Base-by-base conservation (phyloP, 2,329 filamentous ascomycete genomes). In the Aspergillus amoenus region DNA sequence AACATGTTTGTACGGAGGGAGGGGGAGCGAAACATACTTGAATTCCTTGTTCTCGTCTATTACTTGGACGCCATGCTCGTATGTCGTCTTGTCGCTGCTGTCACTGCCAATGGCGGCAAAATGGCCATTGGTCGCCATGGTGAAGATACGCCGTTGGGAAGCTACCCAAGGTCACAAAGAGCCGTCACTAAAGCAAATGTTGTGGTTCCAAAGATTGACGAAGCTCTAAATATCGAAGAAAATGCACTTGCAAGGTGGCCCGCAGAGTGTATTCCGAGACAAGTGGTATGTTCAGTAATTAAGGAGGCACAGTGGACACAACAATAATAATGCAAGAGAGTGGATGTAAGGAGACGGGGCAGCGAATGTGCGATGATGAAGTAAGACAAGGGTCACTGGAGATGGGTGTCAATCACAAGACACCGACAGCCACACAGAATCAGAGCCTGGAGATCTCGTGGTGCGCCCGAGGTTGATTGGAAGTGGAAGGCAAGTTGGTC, bases 41-140 rank as follows among this genome's bases (percentile, higher is more conserved):
- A 97, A 99, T 68, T 91, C 84, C 81, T 97, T 97, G 72, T 95
- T 88, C 78, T 93, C 93, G 73, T 97, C 91, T 71, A 99, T 91
- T 67, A 99, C 92, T 78, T 99, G 94, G 70, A 97, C 90, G 71
- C 94, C 94, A 84, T 96, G 90, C 71, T 92, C 90, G 75, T 93
- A 97, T 39, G 69, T 69, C 32, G 67, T 67, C 58, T 69, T 68
- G 51, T 75, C 69, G 49, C 67, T 70, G 56, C 70, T 67, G 48
- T 71, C 69, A 60, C 72, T 73, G 55, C 74, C 76, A 55, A 73
- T 66, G 46, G 75, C 70, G 55, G 77, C 76, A 66, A 79, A 77
- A 64, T 79, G 77, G 44, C 76, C 77, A 64, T 79, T 79, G 46
- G 68, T 73, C 44, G 72, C 72, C 72, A 79, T 77, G 54, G 69